Base-by-base conservation (phyloP, 179 eudicot genomes). In the Drosera spatulata region DNA sequence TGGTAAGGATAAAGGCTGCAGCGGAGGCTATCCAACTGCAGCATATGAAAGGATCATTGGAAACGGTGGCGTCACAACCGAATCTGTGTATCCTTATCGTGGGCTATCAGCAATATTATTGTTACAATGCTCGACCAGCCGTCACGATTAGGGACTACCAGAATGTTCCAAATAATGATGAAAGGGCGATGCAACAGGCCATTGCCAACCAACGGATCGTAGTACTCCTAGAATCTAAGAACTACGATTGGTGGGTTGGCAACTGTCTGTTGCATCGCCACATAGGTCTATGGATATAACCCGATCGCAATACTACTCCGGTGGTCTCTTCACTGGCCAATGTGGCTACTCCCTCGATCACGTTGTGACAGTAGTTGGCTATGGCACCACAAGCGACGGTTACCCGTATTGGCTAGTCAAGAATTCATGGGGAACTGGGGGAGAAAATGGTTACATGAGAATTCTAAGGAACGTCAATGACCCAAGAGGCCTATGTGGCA, bases 11-110 rank as follows among this genome's bases (percentile, higher is more conserved):
- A 46, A 39, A 4, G 83, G 86, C 3, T 81, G 83, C 40, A 62
- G 61, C 15, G 83, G 83, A 9, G 83, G 86, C 15, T 56, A 48
- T 41, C 47, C 71, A 61, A 70, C 66, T 46, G 61, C 60, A 39
- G 83, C 80, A 41, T 81, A 70, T 60, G 53, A 65, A n/a, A 77
- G 65, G 71, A 71, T 82, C 47, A 15, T 12, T 3, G 50, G 64
- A 7, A 63, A 79, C 51, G 60, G 73, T 3, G 84, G 84, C 33
- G 33, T 22, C 33, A 22, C 33, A 22, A 22, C 33, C 33, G 33
- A 22, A 22, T 22, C 33, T 22, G 1, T 22, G 33, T 22, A 22
- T 22, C 33, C 33, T 22, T 22, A 0, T 22, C 33, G 33, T 22
- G 33, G 33, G 33, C 33, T 22, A 22, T 22, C 33, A 22, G 33